Evolutionary conservation across 2,329 filamentous ascomycete genomes (phyloP), one percentile per base, ranked within the genome.

Genomic region (Apiospora malaysiana): DNA sequence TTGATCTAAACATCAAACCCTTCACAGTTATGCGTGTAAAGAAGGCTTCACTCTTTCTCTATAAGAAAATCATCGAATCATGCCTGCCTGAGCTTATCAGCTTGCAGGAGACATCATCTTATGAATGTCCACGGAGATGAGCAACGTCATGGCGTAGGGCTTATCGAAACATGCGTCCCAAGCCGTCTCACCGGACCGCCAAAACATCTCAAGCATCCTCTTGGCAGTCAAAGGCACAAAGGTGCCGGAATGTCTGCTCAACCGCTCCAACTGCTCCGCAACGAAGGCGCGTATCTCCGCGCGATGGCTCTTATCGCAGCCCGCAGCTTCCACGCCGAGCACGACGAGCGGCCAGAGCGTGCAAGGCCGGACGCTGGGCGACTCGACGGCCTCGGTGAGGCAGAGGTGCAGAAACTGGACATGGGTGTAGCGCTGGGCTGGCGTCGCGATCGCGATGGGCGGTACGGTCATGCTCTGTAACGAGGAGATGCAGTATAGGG

Each of bases 81-180:
- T 18, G 23, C 6, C 23, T 51, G 47, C 23, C 47, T 49, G 14
- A 6, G 32, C 32, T 18, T n/a, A 40, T 5, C 18, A n/a, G 5
- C 56, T 42, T 4, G 40, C 40, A 40, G 56, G 47, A 7, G 59
- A 46, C n/a, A 70, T 16, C 25, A 51, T 59, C 23, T 59, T 70
- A 10, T 42, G 27, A 4, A 67, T 70, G 46, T 77, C 74, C 4
- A 75, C 69, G 2, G 76, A 73, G 37, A 76, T 69, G 27, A 76
- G 75, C 27, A 70, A 65, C n/a, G 73, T 74, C 45, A 76, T 74
- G 4, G 68, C 70, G 49, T 74, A 75, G 40, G 73, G 75, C 56
- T 59, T 71, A 65, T 82, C 80, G 66, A 83, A 83, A 72, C 82
- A 84, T 46, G 71, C 74, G 75, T 83, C 81, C 81, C 82, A 84